Conservation (phyloP, 2,329 filamentous ascomycete species). For the Cytospora chrysosperma region DNA sequence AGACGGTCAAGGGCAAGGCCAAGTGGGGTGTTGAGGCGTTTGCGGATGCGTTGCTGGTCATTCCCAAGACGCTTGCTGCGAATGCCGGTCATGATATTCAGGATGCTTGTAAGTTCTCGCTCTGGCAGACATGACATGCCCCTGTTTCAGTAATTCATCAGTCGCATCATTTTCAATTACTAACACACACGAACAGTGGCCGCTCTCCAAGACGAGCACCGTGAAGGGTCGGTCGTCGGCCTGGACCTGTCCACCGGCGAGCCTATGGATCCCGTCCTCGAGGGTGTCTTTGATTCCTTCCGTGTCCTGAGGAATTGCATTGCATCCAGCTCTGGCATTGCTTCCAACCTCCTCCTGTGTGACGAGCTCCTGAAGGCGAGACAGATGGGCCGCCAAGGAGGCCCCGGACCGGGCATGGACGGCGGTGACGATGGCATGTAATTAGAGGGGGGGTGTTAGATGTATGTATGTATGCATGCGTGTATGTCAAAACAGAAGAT, state of each 20-base stretch:
- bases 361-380: constrained; percentile 97
- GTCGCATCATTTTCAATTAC: too few relatives aligned
- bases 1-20: constrained; percentile 94
- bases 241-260: constrained; percentile 83
- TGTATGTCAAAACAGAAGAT: constrained; percentile 26
- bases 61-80: constrained; percentile 94
- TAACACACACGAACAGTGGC: constrained; percentile 61
- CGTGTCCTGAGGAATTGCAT: constrained; percentile 90
- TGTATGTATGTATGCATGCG: constrained; percentile 12
- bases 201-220: constrained; percentile 78
- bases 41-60: constrained; percentile 89
- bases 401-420: constrained; percentile 65
- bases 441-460: not conserved
- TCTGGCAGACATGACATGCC: too few relatives aligned
- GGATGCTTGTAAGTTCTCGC: constrained; percentile 71
- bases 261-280: constrained; percentile 91
- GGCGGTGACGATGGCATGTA: constrained; percentile 46
- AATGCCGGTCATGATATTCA: constrained; percentile 97
- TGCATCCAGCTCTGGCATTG: constrained; percentile 91
- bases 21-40: constrained; percentile 96
- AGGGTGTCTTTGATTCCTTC: constrained; percentile 95
- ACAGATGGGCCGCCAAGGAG: constrained; percentile 76
- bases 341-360: constrained; percentile 90
- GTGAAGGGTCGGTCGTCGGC: constrained; percentile 81
- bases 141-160: too few relatives aligned